These are phyloP conservation scores for Capsicum baccatum DNA, from an alignment of 257 asterid genomes.

Conservation along the genomic window DNA sequence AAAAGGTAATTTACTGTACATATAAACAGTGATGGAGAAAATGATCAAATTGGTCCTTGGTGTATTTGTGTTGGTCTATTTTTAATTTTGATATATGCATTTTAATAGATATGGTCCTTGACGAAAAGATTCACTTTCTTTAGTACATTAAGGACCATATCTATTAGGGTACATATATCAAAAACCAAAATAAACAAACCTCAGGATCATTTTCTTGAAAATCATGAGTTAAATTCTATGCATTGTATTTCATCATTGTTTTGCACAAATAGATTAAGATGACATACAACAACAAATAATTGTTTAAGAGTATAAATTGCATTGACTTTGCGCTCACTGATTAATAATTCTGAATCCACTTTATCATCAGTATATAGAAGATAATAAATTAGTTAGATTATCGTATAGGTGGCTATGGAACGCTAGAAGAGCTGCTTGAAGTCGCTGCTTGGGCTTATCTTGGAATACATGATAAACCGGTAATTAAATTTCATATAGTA, in stretches of 20 bases:
- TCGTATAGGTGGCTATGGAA: slow-evolving; percentile 63
- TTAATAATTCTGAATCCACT: background rate
- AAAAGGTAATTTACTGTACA: background rate
- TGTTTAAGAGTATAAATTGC: background rate
- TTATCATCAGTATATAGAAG: background rate
- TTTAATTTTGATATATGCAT: background rate
- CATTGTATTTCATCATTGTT: too few species aligned
- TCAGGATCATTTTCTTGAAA: background rate
- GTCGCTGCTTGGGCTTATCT: slow-evolving; percentile 69
- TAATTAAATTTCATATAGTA: slow-evolving; percentile 30
- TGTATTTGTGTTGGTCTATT: background rate
- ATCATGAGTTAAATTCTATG: background rate
- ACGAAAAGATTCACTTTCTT: background rate
- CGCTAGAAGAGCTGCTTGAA: slow-evolving; percentile 60
- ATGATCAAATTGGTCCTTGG: background rate
- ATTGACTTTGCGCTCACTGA: background rate
- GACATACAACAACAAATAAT: background rate
- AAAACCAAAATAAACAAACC: background rate
- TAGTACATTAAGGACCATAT: background rate
- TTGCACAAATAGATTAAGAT: background rate
- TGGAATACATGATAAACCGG: slow-evolving; percentile 76
- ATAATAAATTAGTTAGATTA: too few species aligned
- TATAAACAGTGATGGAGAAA: background rate
- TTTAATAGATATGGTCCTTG: background rate
- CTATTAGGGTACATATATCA: background rate